Percentiles rank a stretch among this genome's conserved stretches.
Evolutionary conservation across 345 rosid species (phyloP).

Genomic region (Salix dunnii): DNA sequence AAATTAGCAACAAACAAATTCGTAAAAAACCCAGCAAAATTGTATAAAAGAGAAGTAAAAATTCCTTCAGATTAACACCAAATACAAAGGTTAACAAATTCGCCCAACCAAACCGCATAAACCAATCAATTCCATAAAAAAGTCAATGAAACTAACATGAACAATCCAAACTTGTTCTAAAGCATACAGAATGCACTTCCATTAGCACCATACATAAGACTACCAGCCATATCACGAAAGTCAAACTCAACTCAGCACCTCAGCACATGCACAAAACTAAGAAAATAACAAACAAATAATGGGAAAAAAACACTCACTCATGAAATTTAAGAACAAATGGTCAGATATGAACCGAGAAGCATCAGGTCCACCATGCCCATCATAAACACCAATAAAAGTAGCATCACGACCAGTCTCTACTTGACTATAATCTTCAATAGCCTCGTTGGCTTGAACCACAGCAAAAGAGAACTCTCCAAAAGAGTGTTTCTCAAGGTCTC

Average conservation of each 20-base stretch:
- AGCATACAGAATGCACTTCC: not conserved
- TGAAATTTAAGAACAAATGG: constrained; percentile 70
- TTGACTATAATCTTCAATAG: constrained; percentile 83
- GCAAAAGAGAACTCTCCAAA: constrained; percentile 85
- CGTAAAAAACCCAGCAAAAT: not conserved
- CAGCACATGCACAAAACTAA: not conserved
- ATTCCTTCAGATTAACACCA: not conserved
- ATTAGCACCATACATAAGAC: not conserved
- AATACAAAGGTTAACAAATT: not conserved
- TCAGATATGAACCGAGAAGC: constrained; percentile 78
- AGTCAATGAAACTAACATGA: not conserved
- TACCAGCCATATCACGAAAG: not conserved
- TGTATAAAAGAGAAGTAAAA: not conserved
- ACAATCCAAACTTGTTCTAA: not conserved
- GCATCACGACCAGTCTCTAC: constrained; percentile 69
- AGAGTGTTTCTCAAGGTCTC: constrained; percentile 71
- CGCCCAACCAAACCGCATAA: not conserved
- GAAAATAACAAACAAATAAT: not conserved
- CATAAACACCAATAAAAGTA: constrained; percentile 80
- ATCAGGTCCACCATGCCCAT: constrained; percentile 97
- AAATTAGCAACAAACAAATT: not conserved
- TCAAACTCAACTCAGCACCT: not conserved
- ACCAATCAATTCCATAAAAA: not conserved
- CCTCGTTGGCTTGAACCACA: constrained; percentile 82
- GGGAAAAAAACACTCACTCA: constrained; percentile 42